Conservation (phyloP, 2,329 filamentous ascomycete genomes). For the Ampelomyces quisqualis region DNA sequence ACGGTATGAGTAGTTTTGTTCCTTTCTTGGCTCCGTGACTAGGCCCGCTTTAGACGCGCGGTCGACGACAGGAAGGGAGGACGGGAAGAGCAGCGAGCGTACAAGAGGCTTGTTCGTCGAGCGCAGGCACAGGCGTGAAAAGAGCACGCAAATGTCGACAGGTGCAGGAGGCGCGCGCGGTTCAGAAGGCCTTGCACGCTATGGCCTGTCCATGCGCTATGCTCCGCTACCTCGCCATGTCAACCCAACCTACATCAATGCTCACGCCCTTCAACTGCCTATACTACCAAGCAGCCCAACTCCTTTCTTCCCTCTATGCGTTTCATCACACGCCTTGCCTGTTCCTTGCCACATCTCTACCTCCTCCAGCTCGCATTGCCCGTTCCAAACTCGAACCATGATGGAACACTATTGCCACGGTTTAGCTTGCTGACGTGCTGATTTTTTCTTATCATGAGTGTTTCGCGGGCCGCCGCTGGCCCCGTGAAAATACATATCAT, state of each 20-base stretch:
- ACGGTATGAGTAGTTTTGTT: conserved; percentile 21
- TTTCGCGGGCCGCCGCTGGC: too few species aligned
- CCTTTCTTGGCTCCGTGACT: conserved; percentile 9
- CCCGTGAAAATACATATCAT: too few species aligned
- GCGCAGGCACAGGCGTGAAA: not conserved
- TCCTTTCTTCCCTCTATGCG: not conserved
- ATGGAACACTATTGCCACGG: too few species aligned
- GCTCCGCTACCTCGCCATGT: not conserved
- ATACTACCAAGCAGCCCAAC: not conserved
- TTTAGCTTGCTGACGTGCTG: too few species aligned
- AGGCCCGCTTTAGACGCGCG: conserved; percentile 21
- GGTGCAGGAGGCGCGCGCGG: not conserved
- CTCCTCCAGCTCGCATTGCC: too few species aligned
- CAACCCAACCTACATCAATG: not conserved
- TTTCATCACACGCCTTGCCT: not conserved
- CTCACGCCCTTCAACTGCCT: not conserved
- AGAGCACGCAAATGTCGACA: not conserved
- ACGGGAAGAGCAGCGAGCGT: too few species aligned
- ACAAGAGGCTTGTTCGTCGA: too few species aligned
- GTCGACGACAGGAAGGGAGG: conserved; percentile 15
- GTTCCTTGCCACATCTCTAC: too few species aligned
- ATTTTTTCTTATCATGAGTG: too few species aligned
- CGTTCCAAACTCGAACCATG: too few species aligned
- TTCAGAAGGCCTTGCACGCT: too few species aligned
- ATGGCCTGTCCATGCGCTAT: not conserved